A percentile compares a stretch with the other conserved stretches of the same genome.
Evolutionary conservation across 1,284 basidiomycete genomes (phyloP).

Genomic region (Puccinia horiana): DNA sequence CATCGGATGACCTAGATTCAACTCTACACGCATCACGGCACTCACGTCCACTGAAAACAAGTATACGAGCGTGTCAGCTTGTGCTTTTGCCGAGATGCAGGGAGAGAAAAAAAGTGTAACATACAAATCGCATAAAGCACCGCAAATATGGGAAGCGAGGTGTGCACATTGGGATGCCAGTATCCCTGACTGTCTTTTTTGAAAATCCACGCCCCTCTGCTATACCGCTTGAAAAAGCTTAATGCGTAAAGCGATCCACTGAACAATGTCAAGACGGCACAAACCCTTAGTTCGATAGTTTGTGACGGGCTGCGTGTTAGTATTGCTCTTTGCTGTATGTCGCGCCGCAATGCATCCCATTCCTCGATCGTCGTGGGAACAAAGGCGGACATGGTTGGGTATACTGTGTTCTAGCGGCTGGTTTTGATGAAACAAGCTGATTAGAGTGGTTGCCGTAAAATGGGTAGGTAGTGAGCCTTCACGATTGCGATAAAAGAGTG

Average conservation of each 20-base stretch:
- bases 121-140: conserved; percentile 17
- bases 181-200: conserved; percentile 20
- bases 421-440: not conserved
- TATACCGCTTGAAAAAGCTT: conserved; percentile 1
- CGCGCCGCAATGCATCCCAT: not conserved
- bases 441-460: not conserved
- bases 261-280: not conserved
- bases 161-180: conserved; percentile 30
- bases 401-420: not conserved
- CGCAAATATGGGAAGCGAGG: conserved; percentile 12
- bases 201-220: conserved; percentile 6
- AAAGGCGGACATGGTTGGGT: not conserved
- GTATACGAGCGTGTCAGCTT: not conserved
- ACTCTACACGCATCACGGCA: conserved; percentile 1
- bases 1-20: not conserved
- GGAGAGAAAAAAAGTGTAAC: not conserved
- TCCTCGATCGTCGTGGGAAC: conserved; percentile 11
- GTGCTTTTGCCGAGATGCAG: not conserved
- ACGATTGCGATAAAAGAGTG: conserved; percentile 5
- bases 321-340: not conserved
- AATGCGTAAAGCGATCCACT: conserved; percentile 25
- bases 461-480: not conserved
- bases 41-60: not conserved
- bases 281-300: conserved; percentile 10
- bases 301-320: not conserved